Base-by-base conservation (phyloP, 2,329 filamentous ascomycete species). In the Neofusicoccum umdonicola region DNA sequence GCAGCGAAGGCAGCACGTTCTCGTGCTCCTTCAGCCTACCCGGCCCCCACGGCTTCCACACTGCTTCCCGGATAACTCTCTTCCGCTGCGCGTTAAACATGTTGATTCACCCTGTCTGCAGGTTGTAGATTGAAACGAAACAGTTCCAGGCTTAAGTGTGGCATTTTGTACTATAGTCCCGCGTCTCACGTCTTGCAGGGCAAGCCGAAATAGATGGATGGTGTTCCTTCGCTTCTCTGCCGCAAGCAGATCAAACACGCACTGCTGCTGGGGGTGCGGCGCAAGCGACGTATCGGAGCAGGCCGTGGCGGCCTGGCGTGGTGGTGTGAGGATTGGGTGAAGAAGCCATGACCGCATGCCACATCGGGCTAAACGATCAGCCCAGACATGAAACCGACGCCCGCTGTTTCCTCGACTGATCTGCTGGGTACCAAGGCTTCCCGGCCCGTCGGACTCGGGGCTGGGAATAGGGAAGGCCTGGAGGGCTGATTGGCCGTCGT, bases 241-340 rank as follows among this genome's bases (percentile, higher is more conserved):
- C n/a, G 39, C 52, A 13, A 57, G 52, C 34, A 57, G 52, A 57
- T 57, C 52, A 57, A 57, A 57, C 52, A 44, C 17, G 52, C 41
- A 44, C 9, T 39, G 35, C 41, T 44, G 52, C 31, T 31, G 8
- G 19, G 35, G 13, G 27, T 35, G 22, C 47, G 22, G 52, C 22
- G 27, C 44, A 57, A 17, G 52, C 52, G 52, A 57, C 39, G 52
- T 17, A 17, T 57, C 52, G 37, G 52, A 57, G 37, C 37, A 57
- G 37, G 39, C 52, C 52, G 52, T 22, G 12, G 11, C 22, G 2
- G 8, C 39, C 44, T 57, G 52, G 39, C 52, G 39, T 57, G 52
- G 52, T 57, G 52, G 52, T 57, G 52, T 57, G 52, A 57, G 52
- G 39, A 57, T 57, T 44, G 52, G 22, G 39, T 57, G 52, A 57